Evolutionary conservation across 2,329 filamentous ascomycete genomes (phyloP).

Genomic region (Pseudocercospora fijiensis): DNA sequence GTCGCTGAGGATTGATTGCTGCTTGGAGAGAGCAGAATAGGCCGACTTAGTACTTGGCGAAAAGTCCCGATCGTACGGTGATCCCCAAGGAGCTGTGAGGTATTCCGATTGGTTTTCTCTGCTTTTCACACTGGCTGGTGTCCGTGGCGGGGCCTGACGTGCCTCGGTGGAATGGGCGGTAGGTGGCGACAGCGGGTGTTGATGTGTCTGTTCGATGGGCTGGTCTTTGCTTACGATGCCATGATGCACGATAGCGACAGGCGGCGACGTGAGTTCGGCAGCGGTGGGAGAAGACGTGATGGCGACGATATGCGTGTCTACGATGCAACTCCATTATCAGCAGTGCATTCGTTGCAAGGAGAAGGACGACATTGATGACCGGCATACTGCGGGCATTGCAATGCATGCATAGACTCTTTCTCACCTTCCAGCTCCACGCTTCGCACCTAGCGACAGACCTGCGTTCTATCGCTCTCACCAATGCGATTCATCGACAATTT

Average conservation of each 20-base stretch:
- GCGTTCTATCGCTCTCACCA: constrained; percentile 10
- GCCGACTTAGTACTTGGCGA: constrained; percentile 46
- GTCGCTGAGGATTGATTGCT: constrained; percentile 30
- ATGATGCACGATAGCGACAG: constrained; percentile 22
- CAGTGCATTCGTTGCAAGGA: not conserved
- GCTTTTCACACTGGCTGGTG: constrained; percentile 32
- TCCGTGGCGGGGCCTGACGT: constrained; percentile 33
- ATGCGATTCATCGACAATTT: not conserved
- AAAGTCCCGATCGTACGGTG: constrained; percentile 67
- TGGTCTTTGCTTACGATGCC: constrained; percentile 15
- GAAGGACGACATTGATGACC: not conserved
- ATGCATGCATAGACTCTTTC: not conserved
- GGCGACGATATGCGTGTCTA: constrained; percentile 16
- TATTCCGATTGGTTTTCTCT: constrained; percentile 37
- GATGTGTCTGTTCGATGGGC: constrained; percentile 10
- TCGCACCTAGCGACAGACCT: constrained; percentile 16
- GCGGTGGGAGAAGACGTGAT: constrained; percentile 19
- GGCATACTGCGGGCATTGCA: not conserved
- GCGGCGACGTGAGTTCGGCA: constrained; percentile 23
- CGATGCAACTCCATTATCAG: constrained; percentile 10
- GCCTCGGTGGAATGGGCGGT: constrained; percentile 20
- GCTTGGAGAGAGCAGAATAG: constrained; percentile 36
- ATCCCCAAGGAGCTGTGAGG: constrained; percentile 83
- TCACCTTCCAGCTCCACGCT: constrained; percentile 22
- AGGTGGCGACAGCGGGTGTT: constrained; percentile 12